Evolutionary conservation across 441 rosid genomes (phyloP), one percentile per base, ranked within the genome.

Genomic region (Heliophila coronopifolia): DNA sequence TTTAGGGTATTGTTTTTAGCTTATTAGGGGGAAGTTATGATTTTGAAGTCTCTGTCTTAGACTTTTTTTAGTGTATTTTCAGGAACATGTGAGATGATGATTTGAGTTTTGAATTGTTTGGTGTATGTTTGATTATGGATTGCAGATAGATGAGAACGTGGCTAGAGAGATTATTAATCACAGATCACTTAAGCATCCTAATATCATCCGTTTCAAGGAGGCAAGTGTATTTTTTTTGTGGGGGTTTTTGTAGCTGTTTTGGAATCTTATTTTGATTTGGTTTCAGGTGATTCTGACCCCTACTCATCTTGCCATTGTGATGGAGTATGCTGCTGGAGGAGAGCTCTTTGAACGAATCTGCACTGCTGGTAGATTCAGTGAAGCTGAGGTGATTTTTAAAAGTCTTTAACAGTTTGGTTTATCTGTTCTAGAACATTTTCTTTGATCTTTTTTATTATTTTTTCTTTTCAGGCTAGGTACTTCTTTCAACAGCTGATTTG

Each of bases 241-340:
- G n/a, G n/a, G 22, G 40, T 30, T 31, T 5, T 37, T 22, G 6
- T 20, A 6, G 31, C 37, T 39, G 12, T 40, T 12, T 49, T 50
- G 50, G 25, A 43, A 31, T 41, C 46, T 37, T 8, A 22, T 11
- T 31, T 31, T 9, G 15, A 49, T 36, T 23, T 9, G 34, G 19
- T 44, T 51, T 6, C 64, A 90, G 98, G 84, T 90, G 67, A 86
- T 84, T 58, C 63, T 90, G 80, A 90, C 94, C 0, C 92, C 94
- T 9, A 84, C 95, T 1, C 98, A 90, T 69, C 68, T 90, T 72
- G 92, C 80, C 1, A 90, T 90, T 58, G 92, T 86, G 42, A 86
- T 90, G 96, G 98, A 90, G 73, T 86, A 90, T 63, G 94, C 98
- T 9, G 78, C 94, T 28, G 96, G 96, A 2, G 98, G 98, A 25